Percentiles rank a stretch among this genome's conserved stretches.
Conservation (phyloP, 768 basidiomycete species). For the Favolaschia claudopus region DNA sequence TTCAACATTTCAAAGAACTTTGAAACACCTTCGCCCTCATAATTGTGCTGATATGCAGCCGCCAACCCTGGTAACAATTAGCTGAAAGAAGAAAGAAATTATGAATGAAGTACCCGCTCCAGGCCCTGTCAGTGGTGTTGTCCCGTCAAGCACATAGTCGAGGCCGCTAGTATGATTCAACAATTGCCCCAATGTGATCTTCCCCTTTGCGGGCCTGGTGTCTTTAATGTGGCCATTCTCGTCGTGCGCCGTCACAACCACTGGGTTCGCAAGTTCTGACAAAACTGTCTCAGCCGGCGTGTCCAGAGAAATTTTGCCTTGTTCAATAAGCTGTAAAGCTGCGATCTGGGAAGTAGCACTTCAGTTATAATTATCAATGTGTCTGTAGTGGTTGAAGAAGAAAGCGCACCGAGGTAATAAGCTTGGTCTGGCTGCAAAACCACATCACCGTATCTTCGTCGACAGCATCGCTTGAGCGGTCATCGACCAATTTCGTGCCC, state of each 20-base stretch:
- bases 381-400: no score
- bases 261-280: conserved; percentile 35
- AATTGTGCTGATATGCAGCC: neutral
- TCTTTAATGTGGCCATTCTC: conserved; percentile 1
- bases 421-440: no score
- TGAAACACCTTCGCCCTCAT: conserved; percentile 2
- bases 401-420: no score
- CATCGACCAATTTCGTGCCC: no score
- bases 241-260: conserved; percentile 30
- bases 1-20: conserved; percentile 12
- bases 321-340: conserved; percentile 38
- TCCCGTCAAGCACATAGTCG: conserved; percentile 26
- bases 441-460: no score
- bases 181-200: conserved; percentile 34
- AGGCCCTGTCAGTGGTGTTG: conserved; percentile 2
- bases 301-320: conserved; percentile 32
- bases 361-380: no score
- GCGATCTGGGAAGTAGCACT: conserved; percentile 39
- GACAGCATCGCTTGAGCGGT: no score
- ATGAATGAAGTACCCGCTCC: no score
- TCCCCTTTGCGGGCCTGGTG: conserved; percentile 30
- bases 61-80: neutral
- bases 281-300: conserved; percentile 34
- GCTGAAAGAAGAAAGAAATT: no score
- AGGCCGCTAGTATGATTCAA: conserved; percentile 42